Base-by-base conservation (phyloP, 2,329 filamentous ascomycete species). In the Neopestalotiopsis sp. region DNA sequence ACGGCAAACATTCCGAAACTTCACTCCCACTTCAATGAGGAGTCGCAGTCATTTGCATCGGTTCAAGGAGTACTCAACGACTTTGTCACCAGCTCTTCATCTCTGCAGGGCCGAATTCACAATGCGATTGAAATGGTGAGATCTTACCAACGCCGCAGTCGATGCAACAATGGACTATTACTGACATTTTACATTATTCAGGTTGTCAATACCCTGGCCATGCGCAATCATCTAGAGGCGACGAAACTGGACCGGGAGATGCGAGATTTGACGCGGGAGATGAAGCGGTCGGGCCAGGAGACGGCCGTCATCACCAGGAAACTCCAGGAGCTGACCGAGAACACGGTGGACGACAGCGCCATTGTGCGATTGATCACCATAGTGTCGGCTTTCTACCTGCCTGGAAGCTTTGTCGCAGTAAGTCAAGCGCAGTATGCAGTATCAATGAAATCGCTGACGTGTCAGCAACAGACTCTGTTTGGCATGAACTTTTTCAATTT, bases 281-380 rank as follows among this genome's bases (percentile, higher is more conserved):
- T 70, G 68, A 70, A 66, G 30, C 9, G 34, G 10, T 67, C 71
- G 32, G 68, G 71, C 7, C 67, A 72, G 53, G 69, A 72, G 28
- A 73, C 72, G 2, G 65, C 71, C 32, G 56, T 56, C 30, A 66
- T 73, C 6, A 77, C 73, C 1, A 65, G 67, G 64, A 71, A 70
- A 20, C 70, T 75, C 5, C 71, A 73, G 5, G 69, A 70, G 9
- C 66, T 77, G n/a, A 73, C 71, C 1, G 61, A 77, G 61, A 68
- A 68, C n/a, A 72, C 73, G 14, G 74, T 74, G 2, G 70, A 74
- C 24, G 73, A 76, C 49, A 73, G 74, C 28, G 74, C 70, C 28
- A 73, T 76, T 17, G 73, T 77, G 5, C 67, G 71, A 13, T 69
- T 76, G 5, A 76, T 77, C 20, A 77, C 75, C 1, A 71, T 77